Evolutionary conservation across 257 asterid genomes (phyloP).

Genomic region (Handroanthus guayacan): DNA sequence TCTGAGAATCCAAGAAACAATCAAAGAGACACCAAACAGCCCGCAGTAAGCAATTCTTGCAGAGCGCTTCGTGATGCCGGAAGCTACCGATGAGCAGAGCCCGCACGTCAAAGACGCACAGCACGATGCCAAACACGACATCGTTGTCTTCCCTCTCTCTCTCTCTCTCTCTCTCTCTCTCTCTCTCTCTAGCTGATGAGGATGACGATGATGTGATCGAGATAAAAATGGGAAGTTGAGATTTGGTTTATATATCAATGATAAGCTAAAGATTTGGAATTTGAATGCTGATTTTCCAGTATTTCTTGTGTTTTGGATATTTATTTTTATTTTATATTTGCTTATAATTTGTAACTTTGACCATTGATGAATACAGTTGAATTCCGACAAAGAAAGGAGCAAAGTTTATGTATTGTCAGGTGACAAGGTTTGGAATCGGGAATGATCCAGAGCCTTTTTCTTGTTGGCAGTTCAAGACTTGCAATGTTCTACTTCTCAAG

Average conservation of each 20-base stretch:
- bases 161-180: slow-evolving; percentile 21
- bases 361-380: background rate
- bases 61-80: slow-evolving; percentile 82
- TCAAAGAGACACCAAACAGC: slow-evolving; percentile 76
- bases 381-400: background rate
- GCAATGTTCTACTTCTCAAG: no score
- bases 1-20: slow-evolving; percentile 86
- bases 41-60: slow-evolving; percentile 90
- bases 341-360: no score
- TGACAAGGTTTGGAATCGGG: background rate
- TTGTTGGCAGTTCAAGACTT: background rate
- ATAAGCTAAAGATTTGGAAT: background rate
- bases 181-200: background rate
- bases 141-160: slow-evolving; percentile 33
- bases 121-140: slow-evolving; percentile 86
- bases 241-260: slow-evolving; percentile 23
- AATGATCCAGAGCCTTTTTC: background rate
- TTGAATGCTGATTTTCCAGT: slow-evolving; percentile 18
- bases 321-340: background rate
- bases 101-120: slow-evolving; percentile 95
- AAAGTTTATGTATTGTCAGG: background rate
- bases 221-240: background rate
- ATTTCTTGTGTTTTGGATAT: background rate
- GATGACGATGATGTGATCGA: slow-evolving; percentile 21
- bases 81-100: slow-evolving; percentile 92